Evolutionary conservation across 2,329 filamentous ascomycete species (phyloP).

Genomic region (Hymenoscyphus fraxineus): DNA sequence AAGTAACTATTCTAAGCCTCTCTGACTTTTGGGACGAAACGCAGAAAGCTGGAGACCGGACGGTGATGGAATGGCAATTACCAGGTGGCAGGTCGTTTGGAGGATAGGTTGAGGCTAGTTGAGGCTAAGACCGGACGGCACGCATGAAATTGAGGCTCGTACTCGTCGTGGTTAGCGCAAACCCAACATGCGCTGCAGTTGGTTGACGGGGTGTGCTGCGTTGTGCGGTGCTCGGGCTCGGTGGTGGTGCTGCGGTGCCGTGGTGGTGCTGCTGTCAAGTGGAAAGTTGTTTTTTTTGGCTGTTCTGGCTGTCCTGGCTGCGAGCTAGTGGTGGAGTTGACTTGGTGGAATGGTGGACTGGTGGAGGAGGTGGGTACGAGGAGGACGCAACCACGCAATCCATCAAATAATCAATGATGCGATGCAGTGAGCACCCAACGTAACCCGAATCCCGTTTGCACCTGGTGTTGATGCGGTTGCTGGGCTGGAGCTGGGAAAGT

Average conservation of each 20-base stretch:
- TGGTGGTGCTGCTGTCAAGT: neutral
- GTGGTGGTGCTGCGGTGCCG: too few relatives aligned
- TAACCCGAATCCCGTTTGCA: neutral
- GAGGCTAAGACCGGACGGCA: too few relatives aligned
- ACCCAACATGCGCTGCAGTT: too few relatives aligned
- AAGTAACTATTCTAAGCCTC: slow-evolving; percentile 3
- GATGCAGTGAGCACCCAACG: neutral
- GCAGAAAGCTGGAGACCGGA: neutral
- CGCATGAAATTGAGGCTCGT: too few relatives aligned
- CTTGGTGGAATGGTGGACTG: too few relatives aligned
- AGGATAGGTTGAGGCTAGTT: neutral
- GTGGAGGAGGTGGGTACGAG: neutral
- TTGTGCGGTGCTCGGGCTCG: too few relatives aligned
- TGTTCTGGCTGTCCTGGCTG: neutral
- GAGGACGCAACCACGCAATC: neutral
- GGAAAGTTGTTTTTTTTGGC: neutral
- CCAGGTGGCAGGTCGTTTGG: neutral
- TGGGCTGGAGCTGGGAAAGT: too few relatives aligned
- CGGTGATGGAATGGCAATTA: neutral
- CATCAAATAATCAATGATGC: slow-evolving; percentile 1
- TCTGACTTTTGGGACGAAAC: neutral
- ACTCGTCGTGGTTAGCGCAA: too few relatives aligned
- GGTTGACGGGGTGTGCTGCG: too few relatives aligned
- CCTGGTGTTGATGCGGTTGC: neutral
- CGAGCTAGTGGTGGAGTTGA: too few relatives aligned